These are phyloP conservation scores for Clonostachys chloroleuca DNA, from an alignment of 2,329 filamentous ascomycete genomes.

Conservation along the genomic window DNA sequence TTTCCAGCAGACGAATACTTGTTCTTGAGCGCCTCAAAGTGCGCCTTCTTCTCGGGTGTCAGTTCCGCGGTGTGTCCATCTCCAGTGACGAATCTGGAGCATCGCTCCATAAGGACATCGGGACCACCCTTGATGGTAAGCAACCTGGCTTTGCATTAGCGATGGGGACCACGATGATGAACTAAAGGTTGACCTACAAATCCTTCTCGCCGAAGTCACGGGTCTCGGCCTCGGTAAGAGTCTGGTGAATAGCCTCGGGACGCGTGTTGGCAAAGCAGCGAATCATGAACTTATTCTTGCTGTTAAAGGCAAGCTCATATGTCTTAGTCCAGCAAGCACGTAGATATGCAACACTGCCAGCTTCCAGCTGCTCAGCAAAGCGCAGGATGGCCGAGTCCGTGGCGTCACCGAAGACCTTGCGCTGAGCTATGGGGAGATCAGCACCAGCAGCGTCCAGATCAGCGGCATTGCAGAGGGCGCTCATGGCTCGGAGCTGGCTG, in stretches of 20 bases:
- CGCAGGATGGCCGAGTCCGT: conserved; percentile 73
- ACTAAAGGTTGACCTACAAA: conserved; percentile 18
- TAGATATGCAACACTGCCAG: conserved; percentile 51
- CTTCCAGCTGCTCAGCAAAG: conserved; percentile 58
- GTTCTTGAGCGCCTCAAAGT: conserved; percentile 59
- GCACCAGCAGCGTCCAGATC: conserved; percentile 63
- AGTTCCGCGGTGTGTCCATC: conserved; percentile 50
- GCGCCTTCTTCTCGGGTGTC: conserved; percentile 31
- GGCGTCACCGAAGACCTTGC: conserved; percentile 68
- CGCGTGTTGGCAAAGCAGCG: conserved; percentile 46
- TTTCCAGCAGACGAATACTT: conserved; percentile 65
- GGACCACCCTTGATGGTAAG: conserved; percentile 78
- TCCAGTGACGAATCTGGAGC: conserved; percentile 49
- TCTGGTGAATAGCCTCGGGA: conserved; percentile 21
- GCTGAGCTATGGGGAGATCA: conserved; percentile 51
- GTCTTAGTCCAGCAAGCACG: conserved; percentile 59
- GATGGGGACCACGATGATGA: conserved; percentile 7
- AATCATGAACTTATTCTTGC: conserved; percentile 81
- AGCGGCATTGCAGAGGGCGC: conserved; percentile 69
- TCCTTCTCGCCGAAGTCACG: conserved; percentile 26
- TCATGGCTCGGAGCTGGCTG: conserved; percentile 54
- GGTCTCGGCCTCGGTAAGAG: conserved; percentile 27
- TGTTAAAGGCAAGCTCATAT: conserved; percentile 72
- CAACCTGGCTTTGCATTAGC: conserved; percentile 25
- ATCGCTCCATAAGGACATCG: conserved; percentile 65